Percentiles rank a stretch among this genome's conserved stretches.
These are phyloP conservation scores for Phoma herbarum DNA, from an alignment of 2,329 filamentous ascomycete genomes.

Conservation along the genomic window DNA sequence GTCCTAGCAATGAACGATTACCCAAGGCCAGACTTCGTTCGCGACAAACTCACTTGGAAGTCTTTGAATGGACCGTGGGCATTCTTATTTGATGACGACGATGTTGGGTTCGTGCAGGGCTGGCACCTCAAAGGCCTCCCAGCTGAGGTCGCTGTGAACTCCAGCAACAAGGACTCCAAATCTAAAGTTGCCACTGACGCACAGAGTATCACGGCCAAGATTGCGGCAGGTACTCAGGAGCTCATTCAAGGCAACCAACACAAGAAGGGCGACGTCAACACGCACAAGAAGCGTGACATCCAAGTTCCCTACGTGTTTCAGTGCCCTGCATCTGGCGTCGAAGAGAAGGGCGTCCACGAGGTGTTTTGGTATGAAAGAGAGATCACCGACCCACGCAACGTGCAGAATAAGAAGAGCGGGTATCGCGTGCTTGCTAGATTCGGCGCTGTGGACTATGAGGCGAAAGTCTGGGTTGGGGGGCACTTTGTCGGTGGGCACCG, in stretches of 20 bases:
- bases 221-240: conserved; percentile 59
- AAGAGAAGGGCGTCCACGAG: conserved; percentile 69
- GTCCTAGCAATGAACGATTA: conserved; percentile 52
- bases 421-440: conserved; percentile 62
- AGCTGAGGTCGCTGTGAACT: conserved; percentile 44
- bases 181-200: conserved; percentile 31
- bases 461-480: conserved; percentile 65
- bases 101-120: conserved; percentile 61
- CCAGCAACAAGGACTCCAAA: conserved; percentile 26
- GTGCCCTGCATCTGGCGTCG: conserved; percentile 68
- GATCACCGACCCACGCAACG: conserved; percentile 60
- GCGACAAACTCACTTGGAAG: conserved; percentile 64
- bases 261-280: conserved; percentile 41
- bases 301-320: conserved; percentile 73
- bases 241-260: conserved; percentile 58
- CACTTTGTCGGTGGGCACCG: conserved; percentile 63
- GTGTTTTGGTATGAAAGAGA: conserved; percentile 71
- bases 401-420: conserved; percentile 52
- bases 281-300: conserved; percentile 62
- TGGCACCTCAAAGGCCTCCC: conserved; percentile 67
- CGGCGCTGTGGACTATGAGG: conserved; percentile 70
- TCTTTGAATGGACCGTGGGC: conserved; percentile 71
- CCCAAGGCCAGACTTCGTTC: conserved; percentile 71
- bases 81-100: conserved; percentile 71
- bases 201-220: conserved; percentile 57